These are phyloP conservation scores for Dothistroma septosporum DNA, from an alignment of 2,329 filamentous ascomycete genomes.

Conservation along the genomic window DNA sequence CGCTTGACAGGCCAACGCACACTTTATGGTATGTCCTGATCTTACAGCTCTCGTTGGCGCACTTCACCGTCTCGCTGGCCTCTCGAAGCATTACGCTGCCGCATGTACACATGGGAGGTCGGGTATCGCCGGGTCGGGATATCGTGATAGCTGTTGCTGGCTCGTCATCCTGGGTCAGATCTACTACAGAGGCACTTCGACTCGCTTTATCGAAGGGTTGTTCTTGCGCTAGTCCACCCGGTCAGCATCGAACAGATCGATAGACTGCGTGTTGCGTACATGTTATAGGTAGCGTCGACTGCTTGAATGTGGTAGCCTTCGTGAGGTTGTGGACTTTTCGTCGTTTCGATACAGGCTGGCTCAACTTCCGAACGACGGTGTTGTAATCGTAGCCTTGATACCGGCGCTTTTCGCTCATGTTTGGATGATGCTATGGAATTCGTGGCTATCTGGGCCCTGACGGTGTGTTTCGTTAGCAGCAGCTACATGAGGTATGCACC, in stretches of 20 bases:
- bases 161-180: background rate
- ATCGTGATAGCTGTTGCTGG: background rate
- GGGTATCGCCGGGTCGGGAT: background rate
- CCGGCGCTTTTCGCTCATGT: background rate
- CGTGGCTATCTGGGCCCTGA: background rate
- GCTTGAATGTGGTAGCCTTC: background rate
- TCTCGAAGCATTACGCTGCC: background rate
- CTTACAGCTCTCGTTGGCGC: background rate
- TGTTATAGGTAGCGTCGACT: background rate
- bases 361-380: background rate
- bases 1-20: slow-evolving; percentile 2
- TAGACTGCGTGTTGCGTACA: background rate
- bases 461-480: too few species aligned
- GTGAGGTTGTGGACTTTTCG: background rate
- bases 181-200: background rate
- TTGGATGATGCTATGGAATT: background rate
- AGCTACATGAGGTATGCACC: too few species aligned
- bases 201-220: background rate
- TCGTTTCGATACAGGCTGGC: background rate
- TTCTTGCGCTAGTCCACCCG: background rate
- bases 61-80: background rate
- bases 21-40: slow-evolving; percentile 2
- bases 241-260: background rate
- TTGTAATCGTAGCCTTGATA: background rate
- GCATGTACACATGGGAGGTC: background rate